Evolutionary conservation across 768 basidiomycete species (phyloP), one percentile per base, ranked within the genome.

Genomic region (Pisolithus tinctorius): DNA sequence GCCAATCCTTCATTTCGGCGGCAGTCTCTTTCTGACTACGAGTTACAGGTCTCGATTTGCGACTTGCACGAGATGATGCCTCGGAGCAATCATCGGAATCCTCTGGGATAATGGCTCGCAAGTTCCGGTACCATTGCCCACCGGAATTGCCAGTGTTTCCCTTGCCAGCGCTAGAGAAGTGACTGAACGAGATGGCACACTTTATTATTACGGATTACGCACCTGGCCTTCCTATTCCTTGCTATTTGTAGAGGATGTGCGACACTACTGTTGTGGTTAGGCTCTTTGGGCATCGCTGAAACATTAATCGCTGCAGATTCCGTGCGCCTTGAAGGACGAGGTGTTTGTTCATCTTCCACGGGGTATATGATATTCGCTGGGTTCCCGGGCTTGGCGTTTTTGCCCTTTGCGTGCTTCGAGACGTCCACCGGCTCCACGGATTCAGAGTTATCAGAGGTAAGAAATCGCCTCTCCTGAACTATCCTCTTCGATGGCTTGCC

Each of bases 281-380:
- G 17, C 17, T 42, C 26, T 1, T 11, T n/a, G 3, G 23, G 8
- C 27, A 27, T 53, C 6, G 44, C 14, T n/a, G 37, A 30, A 4
- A 7, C 17, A 4, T 20, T 36, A 20, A 6, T 16, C 9, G 42
- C 27, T 26, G n/a, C n/a, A 4, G 29, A 45, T 31, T 9, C 46
- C 9, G 38, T 55, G 48, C 20, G 48, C 41, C 50, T 48, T 23
- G 30, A 6, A 4, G 64, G 66, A 31, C 64, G 58, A 44, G 65
- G 66, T 2, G 67, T 66, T 23, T 38, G 55, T 20, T 66, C 58
- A 10, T 62, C 61, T 9, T 53, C 58, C 17, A 45, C 34, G 6
- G 56, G 56, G 9, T 13, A 31, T 37, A 47, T 1, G 48, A 16
- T 8, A 45, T 52, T 45, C 39, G 52, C 13, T 8, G 51, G 31